Evolutionary conservation across 2,329 filamentous ascomycete species (phyloP), one percentile per base, ranked within the genome.

Genomic region (Thelonectria rubi): DNA sequence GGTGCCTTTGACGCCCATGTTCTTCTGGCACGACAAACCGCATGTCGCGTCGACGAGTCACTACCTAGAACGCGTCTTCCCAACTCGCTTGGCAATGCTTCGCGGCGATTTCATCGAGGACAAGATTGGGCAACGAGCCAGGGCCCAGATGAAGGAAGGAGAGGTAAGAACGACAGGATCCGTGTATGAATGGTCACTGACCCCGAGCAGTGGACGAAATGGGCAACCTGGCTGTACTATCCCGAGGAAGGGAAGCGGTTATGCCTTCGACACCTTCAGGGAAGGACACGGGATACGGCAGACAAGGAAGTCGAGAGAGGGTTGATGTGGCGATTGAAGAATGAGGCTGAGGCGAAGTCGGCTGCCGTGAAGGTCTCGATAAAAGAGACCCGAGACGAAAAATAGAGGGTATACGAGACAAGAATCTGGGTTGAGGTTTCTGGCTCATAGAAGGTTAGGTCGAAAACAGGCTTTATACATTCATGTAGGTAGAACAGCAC

Each of bases 1-100:
- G 14, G 70, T 86, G 1, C 81, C 82, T 0, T 69, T 86, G 42
- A 86, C 84, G 1, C 84, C 84, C 0, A 76, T 86, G 55, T 86
- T 85, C 73, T 85, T 86, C 67, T 86, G 84, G 84, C 83, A 86
- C 57, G 84, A 86, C 62, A 86, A 86, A 65, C 83, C 84, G 0
- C 84, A 86, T 58, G 61, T 86, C 2, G 83, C 80, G 1, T 79
- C 78, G 3, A 80, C 77, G 0, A 65, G 73, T 1, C 84, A 86
- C 64, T 86, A 86, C 57, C 75, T 86, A 0, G 66, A 73, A 1
- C 75, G 79, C 0, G 79, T 86, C 1, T 86, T 86, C 50, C 79
- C 83, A 0, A 80, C 76, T 1, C 77, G 83, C 2, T 67, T 85
- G 15, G 81, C 84, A 1, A 79, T 86, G 65, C 72, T 78, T 5